phyloP scores from a whole-genome alignment of 2,329 filamentous ascomycete genomes.

The Colletotrichum sp. region DNA sequence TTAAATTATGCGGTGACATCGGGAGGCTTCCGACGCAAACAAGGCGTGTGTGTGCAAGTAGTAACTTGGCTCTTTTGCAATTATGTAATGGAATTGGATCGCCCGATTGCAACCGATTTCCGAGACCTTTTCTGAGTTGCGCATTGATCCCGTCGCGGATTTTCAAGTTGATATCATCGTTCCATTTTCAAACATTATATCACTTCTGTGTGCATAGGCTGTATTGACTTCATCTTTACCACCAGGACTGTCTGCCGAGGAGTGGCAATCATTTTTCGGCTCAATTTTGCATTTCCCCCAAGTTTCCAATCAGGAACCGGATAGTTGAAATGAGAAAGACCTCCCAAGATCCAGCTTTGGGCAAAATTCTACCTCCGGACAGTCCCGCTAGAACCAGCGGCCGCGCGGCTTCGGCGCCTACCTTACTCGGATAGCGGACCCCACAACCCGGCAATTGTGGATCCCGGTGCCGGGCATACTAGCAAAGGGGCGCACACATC shows the following conservation, averaged over 20 bases:
- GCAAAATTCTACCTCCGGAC: not conserved
- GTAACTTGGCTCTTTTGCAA: not conserved
- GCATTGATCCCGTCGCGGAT: not conserved
- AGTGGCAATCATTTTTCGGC: not conserved
- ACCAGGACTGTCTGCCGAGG: not conserved
- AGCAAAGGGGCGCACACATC: not conserved
- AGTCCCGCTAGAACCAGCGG: not conserved
- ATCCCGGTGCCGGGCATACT: not conserved
- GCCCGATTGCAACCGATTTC: not conserved
- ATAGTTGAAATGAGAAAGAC: not conserved
- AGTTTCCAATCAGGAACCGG: not conserved
- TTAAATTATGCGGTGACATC: not conserved
- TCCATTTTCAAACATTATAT: not conserved
- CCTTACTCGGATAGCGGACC: not conserved
- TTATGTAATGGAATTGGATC: not conserved
- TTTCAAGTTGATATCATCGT: not conserved
- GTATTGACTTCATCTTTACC: not conserved
- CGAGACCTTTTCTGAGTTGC: not conserved
- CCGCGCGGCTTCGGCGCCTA: not conserved
- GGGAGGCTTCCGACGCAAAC: not conserved
- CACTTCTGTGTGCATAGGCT: not conserved
- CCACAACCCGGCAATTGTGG: not conserved
- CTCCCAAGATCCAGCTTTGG: not conserved
- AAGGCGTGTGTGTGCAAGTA: not conserved
- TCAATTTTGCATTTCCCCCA: accelerated